Base-by-base conservation (phyloP, 352 stramenopile species). In the Globisporangium nodosum region DNA sequence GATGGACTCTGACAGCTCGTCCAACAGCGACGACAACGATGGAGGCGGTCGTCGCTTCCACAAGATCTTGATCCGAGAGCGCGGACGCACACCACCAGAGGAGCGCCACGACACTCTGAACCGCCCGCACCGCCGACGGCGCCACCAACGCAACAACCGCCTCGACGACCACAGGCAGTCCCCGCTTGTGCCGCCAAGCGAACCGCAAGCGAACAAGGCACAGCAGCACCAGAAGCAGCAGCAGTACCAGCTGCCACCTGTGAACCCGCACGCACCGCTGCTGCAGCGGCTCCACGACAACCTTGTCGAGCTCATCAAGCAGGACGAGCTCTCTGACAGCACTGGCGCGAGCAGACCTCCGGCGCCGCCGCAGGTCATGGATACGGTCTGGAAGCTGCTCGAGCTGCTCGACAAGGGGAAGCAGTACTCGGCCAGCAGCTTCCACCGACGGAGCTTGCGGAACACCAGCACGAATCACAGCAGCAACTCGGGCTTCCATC, bases 251-350 rank as follows among this genome's bases (percentile, higher is more conserved):
- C 27, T 56, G 4, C 54, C 60, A 24, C 46, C 43, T 4, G 48
- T 55, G 27, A 54, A 63, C 9, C 55, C 49, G 7, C 54, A 50
- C 35, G 24, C 58, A 33, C 37, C 62, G 1, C 20, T 84, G 27
- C 27, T 84, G 11, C 69, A 83, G 31, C 71, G 70, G 0, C 59
- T 86, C 37, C 78, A 88, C 27, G 53, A 71, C 5, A 61, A 79
- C 40, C 56, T 88, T 1, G 70, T 81, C 1, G 71, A 85, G 61
- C 62, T 86, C 15, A 73, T 88, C 49, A 82, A 86, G 35, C 69
- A 71, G 33, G 74, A 88, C 8, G 58, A 58, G 21, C 18, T 49
- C 43, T 46, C 58, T 52, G 46, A 57, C 9, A 40, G 20, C 31
- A 54, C 18, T 11, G 43, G 43, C 18, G 4, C 16, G 43, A 20